Percentiles rank a stretch among this genome's conserved stretches.
Evolutionary conservation across 1,139 yeast species (phyloP).

Genomic region (Nadsonia commutata): DNA sequence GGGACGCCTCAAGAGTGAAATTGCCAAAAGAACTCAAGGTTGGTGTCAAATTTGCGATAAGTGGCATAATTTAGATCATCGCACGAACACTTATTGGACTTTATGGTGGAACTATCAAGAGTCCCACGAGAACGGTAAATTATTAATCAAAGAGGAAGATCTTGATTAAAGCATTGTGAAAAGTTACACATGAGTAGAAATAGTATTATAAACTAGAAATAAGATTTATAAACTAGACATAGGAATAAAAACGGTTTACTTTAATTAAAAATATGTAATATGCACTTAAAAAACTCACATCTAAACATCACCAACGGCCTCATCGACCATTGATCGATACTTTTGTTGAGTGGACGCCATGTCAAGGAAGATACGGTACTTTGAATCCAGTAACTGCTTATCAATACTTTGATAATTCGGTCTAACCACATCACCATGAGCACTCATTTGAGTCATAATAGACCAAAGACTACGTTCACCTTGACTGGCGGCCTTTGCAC

Average conservation of each 20-base stretch:
- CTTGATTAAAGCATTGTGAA: too few relatives aligned
- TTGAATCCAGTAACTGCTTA: constrained; percentile 53
- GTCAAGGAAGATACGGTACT: constrained; percentile 74
- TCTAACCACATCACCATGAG: constrained; percentile 61
- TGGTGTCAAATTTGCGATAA: background rate
- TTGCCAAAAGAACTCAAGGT: background rate
- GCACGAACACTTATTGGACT: background rate
- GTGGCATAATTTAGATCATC: background rate
- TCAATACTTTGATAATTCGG: constrained; percentile 56
- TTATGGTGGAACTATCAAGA: background rate
- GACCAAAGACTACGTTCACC: constrained; percentile 46
- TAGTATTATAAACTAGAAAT: too few relatives aligned
- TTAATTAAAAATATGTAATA: too few relatives aligned
- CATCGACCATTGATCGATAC: constrained; percentile 33
- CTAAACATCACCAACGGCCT: background rate
- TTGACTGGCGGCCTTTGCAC: constrained; percentile 69
- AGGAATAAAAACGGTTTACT: too few relatives aligned
- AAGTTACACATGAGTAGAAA: too few relatives aligned
- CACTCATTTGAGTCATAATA: constrained; percentile 71
- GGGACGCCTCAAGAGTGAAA: background rate
- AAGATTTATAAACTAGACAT: too few relatives aligned
- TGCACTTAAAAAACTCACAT: too few relatives aligned
- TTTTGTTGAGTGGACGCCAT: constrained; percentile 69
- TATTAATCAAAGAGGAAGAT: too few relatives aligned
- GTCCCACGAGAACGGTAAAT: too few relatives aligned